Base-by-base conservation (phyloP, 306 rosid species). In the Rubus idaeus region DNA sequence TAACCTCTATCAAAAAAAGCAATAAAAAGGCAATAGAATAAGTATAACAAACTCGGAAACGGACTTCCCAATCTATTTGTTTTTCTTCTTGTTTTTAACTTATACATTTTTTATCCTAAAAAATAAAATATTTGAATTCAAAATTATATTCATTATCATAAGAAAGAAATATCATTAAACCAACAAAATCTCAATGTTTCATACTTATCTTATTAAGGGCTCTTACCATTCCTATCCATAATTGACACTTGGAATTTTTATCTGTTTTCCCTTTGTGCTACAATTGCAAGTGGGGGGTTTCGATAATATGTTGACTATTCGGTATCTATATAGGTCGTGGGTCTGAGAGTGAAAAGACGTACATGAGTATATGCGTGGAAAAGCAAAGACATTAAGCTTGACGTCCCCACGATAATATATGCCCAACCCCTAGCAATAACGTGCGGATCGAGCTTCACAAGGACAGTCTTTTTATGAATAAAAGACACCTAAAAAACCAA, bases 371-470 rank as follows among this genome's bases (percentile, higher is more conserved):
- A 74, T 74, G 70, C 52, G 35, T 30, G 42, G n/a, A 61, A 74
- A 74, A 74, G 35, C 57, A 58, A 3, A 60, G 77, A 60, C 70
- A 45, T 21, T 10, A 41, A 20, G 35, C 10, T 45, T 26, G 7
- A 26, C 69, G 26, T 39, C 70, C 70, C 78, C 78, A 61, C 78
- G 61, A 26, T 40, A 44, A 58, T 42, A 23, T 5, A 18, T 9
- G 57, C 57, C 26, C 45, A 60, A 58, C 58, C 52, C 16, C 71
- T 42, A 16, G n/a, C 66, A 9, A 60, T 26, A 58, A 58, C 68
- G 68, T 9, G 70, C 41, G 53, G 14, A 73, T 16, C 35, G 76
- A 56, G 77, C 50, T 58, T 74, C 77, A 26, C 44, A 74, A 44
- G 57, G 30, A 74, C 46, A 44, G 45, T 10, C 57, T 12, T 45